These are phyloP conservation scores for Candida glucosophila DNA, from an alignment of 1,139 yeast species.

Conservation along the genomic window DNA sequence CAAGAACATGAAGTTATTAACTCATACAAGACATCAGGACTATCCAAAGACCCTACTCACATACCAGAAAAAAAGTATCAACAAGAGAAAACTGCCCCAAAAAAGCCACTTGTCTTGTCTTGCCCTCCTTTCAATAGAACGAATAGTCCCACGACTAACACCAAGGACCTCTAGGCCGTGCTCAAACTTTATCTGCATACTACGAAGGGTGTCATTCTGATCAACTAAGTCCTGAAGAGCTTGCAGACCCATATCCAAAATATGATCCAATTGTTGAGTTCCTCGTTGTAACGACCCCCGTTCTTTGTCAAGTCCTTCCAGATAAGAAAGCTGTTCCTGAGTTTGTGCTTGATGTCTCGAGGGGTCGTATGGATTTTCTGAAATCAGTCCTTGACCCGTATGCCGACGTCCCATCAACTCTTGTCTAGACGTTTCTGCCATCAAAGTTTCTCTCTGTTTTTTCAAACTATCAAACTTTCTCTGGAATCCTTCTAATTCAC, in stretches of 20 bases:
- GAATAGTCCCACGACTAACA: constrained; percentile 77
- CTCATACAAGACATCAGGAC: constrained; percentile 1
- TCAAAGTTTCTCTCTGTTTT: constrained; percentile 51
- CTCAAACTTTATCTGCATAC: constrained; percentile 57
- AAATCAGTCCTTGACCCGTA: constrained; percentile 12
- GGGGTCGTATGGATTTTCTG: constrained; percentile 57
- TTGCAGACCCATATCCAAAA: constrained; percentile 79
- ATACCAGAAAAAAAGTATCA: constrained; percentile 62
- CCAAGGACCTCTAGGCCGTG: constrained; percentile 75
- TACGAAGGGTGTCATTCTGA: constrained; percentile 65
- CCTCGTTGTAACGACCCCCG: constrained; percentile 59
- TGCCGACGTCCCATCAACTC: constrained; percentile 58
- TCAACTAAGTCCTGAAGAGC: constrained; percentile 83
- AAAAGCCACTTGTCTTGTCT: constrained; percentile 83
- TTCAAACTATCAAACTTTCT: constrained; percentile 57
- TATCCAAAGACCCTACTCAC: constrained; percentile 60
- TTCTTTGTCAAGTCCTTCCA: constrained; percentile 66
- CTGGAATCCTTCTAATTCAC: constrained; percentile 49
- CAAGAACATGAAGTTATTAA: too few species aligned
- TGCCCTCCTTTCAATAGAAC: constrained; percentile 77
- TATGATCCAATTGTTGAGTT: constrained; percentile 77
- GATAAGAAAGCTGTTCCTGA: constrained; percentile 49
- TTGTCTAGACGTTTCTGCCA: constrained; percentile 45
- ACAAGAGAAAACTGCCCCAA: constrained; percentile 61
- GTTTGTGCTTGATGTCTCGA: constrained; percentile 16